Conservation (phyloP, 1,284 basidiomycete species). For the Porodaedalea pini region DNA sequence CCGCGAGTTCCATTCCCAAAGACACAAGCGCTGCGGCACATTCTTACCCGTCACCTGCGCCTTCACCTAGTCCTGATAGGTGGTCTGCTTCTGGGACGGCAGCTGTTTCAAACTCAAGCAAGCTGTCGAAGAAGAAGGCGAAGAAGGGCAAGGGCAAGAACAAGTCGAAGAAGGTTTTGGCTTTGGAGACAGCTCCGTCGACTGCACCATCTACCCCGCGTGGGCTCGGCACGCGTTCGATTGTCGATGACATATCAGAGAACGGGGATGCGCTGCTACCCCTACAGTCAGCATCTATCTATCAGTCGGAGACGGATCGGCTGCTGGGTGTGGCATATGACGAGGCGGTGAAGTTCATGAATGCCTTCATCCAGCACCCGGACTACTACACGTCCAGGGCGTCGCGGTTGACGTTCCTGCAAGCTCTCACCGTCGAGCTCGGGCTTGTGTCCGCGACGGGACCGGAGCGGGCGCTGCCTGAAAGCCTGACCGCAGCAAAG, state of each 20-base stretch:
- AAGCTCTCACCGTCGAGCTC: conserved; percentile 54
- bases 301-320: conserved; percentile 9
- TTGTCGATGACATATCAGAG: conserved; percentile 53
- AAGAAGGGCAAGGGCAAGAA: conserved; percentile 26
- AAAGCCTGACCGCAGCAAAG: conserved; percentile 56
- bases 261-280: conserved; percentile 35
- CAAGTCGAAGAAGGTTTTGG: background rate
- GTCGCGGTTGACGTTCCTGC: conserved; percentile 38
- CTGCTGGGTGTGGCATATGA: conserved; percentile 23
- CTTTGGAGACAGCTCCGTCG: background rate
- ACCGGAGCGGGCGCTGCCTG: conserved; percentile 39
- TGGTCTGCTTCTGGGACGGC: conserved; percentile 2
- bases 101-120: conserved; percentile 15
- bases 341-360: conserved; percentile 49
- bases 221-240: conserved; percentile 35
- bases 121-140: conserved; percentile 20
- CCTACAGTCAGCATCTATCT: conserved; percentile 39
- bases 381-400: conserved; percentile 41
- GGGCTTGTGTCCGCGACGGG: conserved; percentile 44
- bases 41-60: conserved; percentile 28
- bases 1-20: background rate
- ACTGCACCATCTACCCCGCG: conserved; percentile 17
- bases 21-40: background rate
- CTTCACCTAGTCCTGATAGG: conserved; percentile 10
- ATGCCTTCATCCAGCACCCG: conserved; percentile 54